Evolutionary conservation across 345 rosid species (phyloP).

Genomic region (Lumnitzera littorea): DNA sequence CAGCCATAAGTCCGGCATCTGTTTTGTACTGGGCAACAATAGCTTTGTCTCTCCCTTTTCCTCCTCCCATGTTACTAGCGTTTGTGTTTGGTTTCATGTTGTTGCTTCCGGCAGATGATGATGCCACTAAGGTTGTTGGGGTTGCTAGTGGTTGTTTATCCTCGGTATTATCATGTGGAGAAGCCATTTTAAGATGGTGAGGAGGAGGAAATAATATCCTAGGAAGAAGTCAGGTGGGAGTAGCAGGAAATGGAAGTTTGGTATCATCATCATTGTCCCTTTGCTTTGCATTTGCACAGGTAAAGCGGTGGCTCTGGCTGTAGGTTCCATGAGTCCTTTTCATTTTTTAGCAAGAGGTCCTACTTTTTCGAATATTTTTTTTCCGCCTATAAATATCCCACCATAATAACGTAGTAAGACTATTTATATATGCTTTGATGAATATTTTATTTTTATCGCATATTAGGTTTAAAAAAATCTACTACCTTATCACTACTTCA

Average conservation of each 20-base stretch:
- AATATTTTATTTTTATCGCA: too few species aligned
- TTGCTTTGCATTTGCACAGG: background rate
- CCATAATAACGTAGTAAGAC: too few species aligned
- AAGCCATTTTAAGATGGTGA: background rate
- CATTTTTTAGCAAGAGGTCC: slow-evolving; percentile 7
- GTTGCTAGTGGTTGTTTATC: too few species aligned
- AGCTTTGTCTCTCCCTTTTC: slow-evolving; percentile 24
- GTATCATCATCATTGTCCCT: slow-evolving; percentile 3
- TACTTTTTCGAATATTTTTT: background rate
- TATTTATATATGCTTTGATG: too few species aligned
- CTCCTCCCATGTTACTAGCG: slow-evolving; percentile 7
- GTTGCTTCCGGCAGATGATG: slow-evolving; percentile 3
- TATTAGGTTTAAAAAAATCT: too few species aligned
- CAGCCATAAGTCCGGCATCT: slow-evolving; percentile 67
- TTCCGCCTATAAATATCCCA: too few species aligned
- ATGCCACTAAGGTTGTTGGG: background rate
- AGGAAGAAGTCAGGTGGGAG: background rate
- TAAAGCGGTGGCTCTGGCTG: background rate
- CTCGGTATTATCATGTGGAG: background rate
- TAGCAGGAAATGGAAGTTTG: background rate
- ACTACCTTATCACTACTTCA: too few species aligned
- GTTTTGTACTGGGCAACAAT: slow-evolving; percentile 55
- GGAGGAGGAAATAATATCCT: background rate
- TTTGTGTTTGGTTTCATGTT: background rate
- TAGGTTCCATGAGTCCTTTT: slow-evolving; percentile 11